A percentile compares a stretch with the other conserved stretches of the same genome.
These are phyloP conservation scores for Noccaea caerulescens DNA, from an alignment of 345 rosid genomes.

Conservation along the genomic window DNA sequence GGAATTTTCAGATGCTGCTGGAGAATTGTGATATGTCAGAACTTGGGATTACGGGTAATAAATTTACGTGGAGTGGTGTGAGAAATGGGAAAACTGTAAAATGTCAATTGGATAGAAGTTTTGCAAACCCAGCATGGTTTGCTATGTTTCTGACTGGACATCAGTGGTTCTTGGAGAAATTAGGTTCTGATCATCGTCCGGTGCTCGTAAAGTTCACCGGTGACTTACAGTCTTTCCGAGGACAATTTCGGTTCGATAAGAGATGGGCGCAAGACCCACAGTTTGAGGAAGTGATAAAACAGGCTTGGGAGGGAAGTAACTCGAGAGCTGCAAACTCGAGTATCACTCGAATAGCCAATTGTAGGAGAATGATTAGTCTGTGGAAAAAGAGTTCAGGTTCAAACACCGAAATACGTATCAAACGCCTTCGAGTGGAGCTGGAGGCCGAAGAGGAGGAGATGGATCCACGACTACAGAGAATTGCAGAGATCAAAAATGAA, in stretches of 20 bases:
- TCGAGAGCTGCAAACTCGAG: too few species aligned
- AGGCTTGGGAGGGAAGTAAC: too few species aligned
- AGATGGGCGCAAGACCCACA: background rate
- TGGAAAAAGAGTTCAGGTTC: too few species aligned
- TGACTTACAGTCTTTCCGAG: accelerated
- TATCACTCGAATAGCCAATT: too few species aligned
- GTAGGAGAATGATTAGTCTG: too few species aligned
- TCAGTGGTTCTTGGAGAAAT: background rate
- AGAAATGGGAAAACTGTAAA: background rate
- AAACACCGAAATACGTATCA: accelerated
- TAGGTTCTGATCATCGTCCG: background rate
- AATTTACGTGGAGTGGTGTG: background rate
- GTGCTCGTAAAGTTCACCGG: background rate
- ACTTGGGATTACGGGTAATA: background rate
- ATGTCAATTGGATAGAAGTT: background rate
- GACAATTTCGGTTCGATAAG: background rate
- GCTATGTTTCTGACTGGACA: background rate
- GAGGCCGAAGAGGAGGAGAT: background rate
- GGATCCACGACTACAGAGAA: accelerated
- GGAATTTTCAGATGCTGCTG: too few species aligned
- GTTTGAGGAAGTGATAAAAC: too few species aligned
- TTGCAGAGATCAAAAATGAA: background rate
- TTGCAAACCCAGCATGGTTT: background rate
- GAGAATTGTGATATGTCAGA: background rate
- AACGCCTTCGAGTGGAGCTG: background rate